Base-by-base conservation (phyloP, 2,329 filamentous ascomycete genomes). In the Albifimbria verrucaria region DNA sequence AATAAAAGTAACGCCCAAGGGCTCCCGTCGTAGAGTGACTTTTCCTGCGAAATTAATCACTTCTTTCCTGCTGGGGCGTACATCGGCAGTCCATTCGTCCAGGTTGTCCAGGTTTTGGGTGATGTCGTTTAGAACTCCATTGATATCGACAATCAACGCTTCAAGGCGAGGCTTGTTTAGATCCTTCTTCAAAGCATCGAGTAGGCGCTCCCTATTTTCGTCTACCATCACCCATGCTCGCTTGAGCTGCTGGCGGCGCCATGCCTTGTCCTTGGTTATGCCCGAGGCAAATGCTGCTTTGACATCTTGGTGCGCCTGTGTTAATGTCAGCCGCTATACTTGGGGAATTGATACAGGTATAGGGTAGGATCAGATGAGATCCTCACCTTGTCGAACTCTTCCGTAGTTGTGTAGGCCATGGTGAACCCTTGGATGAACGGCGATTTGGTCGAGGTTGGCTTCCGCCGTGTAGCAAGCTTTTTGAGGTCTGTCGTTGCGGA, bases 1-100 rank as follows among this genome's bases (percentile, higher is more conserved):
- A 42, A 78, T 69, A 10, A 79, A 65, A 1, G 67, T 65, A 1
- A 77, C 69, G 6, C 75, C 76, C 3, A 71, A 62, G 1, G 76
- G 75, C 56, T 78, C 74, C 47, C 72, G 71, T 11, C 72, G 68
- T 15, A 78, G 54, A 7, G 65, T 61, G 0, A 70, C 62, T 7
- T 62, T 55, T 20, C 63, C 63, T 18, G 71, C 52, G 2, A 62
- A 61, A 25, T 68, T 67, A 12, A 70, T 52, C 22, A 72, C 32
- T 28, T 66, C 57, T 22, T 58, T 51, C 61, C 59, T 47, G 55
- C 57, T 43, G 50, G 59, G 54, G 61, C 60, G 49, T 43, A 72
- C 67, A 28, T 72, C 72, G 17, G 65, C 61, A 2, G 72, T 67
- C 72, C 72, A 77, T 26, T 65, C 52, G 22, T 76, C 71, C 7